Conservation (phyloP, 495 filamentous ascomycete genomes). For the Penicillium robsamsonii region DNA sequence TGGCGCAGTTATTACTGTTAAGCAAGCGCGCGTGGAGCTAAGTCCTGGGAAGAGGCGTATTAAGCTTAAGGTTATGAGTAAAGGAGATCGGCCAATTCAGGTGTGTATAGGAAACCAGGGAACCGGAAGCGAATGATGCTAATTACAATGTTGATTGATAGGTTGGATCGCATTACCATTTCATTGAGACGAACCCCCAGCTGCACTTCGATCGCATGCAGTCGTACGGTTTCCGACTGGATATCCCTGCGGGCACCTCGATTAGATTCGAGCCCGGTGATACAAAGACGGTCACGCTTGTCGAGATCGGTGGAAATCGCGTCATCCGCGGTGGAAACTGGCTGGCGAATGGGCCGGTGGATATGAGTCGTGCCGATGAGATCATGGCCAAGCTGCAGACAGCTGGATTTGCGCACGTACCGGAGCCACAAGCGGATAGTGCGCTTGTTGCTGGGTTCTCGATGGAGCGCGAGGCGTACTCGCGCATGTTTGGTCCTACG, state of each 20-base stretch:
- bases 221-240: constrained; percentile 81
- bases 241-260: constrained; percentile 89
- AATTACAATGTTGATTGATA: constrained; percentile 24
- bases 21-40: constrained; percentile 59
- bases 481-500: constrained; percentile 90
- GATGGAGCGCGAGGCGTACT: constrained; percentile 77
- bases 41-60: constrained; percentile 76
- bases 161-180: constrained; percentile 94
- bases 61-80: constrained; percentile 73
- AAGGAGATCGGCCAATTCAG: constrained; percentile 89
- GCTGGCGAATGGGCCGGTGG: constrained; percentile 71
- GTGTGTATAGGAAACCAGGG: constrained; percentile 37
- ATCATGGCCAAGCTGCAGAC: constrained; percentile 64
- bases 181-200: constrained; percentile 89
- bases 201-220: constrained; percentile 86
- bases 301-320: constrained; percentile 81
- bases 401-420: constrained; percentile 74
- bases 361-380: constrained; percentile 56
- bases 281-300: constrained; percentile 85
- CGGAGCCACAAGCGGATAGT: constrained; percentile 58
- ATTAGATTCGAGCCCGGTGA: constrained; percentile 96
- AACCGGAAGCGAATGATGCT: background rate
- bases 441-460: constrained; percentile 56
- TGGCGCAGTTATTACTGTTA: constrained; percentile 74
- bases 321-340: constrained; percentile 84